Percentiles rank a stretch among this genome's conserved stretches.
phyloP scores from a whole-genome alignment of 2,329 filamentous ascomycete species.

The Ceratocystis huliohia region DNA sequence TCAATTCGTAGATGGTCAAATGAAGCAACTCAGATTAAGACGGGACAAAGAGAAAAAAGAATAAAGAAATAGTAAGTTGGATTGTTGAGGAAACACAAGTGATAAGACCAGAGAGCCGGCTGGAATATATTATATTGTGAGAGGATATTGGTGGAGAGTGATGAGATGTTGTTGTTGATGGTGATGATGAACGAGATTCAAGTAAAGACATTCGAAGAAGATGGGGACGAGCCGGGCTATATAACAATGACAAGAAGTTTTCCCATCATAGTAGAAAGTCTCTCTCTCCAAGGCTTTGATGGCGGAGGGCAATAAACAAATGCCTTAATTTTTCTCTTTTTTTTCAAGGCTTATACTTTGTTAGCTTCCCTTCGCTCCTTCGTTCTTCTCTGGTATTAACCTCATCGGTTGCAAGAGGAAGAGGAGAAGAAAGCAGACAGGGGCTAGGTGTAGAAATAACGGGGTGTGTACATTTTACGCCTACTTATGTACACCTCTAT shows the following conservation, averaged over 20 bases:
- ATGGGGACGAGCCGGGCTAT: background rate
- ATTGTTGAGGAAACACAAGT: background rate
- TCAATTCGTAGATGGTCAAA: background rate
- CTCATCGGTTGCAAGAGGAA: background rate
- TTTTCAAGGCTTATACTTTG: background rate
- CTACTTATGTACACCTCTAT: background rate
- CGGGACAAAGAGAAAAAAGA: background rate
- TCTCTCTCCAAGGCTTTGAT: constrained; percentile 2
- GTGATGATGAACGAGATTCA: constrained; percentile 9
- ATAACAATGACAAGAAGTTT: constrained; percentile 1
- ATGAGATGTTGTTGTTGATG: background rate
- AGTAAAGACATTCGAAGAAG: constrained; percentile 1
- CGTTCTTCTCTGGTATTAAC: background rate
- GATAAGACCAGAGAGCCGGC: constrained; percentile 12
- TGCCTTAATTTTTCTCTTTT: background rate
- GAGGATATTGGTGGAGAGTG: background rate
- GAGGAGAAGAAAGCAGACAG: background rate
- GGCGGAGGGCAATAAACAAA: constrained; percentile 1
- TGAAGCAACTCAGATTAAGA: background rate
- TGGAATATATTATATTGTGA: constrained; percentile 13
- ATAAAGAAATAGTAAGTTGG: background rate
- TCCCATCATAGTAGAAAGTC: background rate
- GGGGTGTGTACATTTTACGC: background rate
- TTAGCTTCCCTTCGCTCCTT: constrained; percentile 1
- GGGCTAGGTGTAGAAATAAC: background rate